Evolutionary conservation across 192 early-diverging fungal genomes (phyloP).

Genomic region (Mortierella alpina): DNA sequence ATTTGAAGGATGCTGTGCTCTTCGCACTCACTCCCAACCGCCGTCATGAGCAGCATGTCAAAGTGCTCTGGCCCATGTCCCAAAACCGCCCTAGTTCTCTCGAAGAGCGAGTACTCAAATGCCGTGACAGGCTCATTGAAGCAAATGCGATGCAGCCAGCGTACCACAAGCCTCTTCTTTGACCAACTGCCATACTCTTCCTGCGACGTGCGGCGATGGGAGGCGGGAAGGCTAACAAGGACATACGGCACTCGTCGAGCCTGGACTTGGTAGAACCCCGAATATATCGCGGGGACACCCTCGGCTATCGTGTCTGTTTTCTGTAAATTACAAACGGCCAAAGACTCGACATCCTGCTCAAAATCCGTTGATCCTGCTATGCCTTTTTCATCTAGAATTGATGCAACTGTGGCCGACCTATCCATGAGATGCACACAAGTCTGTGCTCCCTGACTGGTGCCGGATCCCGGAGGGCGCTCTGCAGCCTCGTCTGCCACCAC

Average conservation of each 20-base stretch:
- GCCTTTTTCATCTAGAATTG: background rate
- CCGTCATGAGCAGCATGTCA: constrained; percentile 80
- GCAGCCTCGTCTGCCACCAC: constrained; percentile 90
- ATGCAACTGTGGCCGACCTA: background rate
- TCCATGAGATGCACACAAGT: constrained; percentile 18
- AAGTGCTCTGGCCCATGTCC: constrained; percentile 88
- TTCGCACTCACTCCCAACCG: constrained; percentile 85
- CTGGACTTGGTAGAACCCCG: constrained; percentile 73
- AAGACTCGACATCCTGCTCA: constrained; percentile 66
- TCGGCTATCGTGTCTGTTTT: background rate
- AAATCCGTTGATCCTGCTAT: background rate
- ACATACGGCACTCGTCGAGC: constrained; percentile 68
- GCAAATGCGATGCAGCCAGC: constrained; percentile 79
- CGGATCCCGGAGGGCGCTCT: constrained; percentile 61
- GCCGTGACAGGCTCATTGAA: constrained; percentile 87
- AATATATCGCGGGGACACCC: constrained; percentile 63
- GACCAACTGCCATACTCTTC: background rate
- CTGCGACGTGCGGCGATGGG: constrained; percentile 10
- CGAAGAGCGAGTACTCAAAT: constrained; percentile 90
- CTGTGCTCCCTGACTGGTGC: background rate
- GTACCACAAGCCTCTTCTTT: constrained; percentile 94
- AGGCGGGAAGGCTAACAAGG: constrained; percentile 77
- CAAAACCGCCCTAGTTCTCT: constrained; percentile 75
- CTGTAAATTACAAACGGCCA: constrained; percentile 37
- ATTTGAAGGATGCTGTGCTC: constrained; percentile 79